Conservation (phyloP, 2,329 filamentous ascomycete species). For the Beauveria sp. region DNA sequence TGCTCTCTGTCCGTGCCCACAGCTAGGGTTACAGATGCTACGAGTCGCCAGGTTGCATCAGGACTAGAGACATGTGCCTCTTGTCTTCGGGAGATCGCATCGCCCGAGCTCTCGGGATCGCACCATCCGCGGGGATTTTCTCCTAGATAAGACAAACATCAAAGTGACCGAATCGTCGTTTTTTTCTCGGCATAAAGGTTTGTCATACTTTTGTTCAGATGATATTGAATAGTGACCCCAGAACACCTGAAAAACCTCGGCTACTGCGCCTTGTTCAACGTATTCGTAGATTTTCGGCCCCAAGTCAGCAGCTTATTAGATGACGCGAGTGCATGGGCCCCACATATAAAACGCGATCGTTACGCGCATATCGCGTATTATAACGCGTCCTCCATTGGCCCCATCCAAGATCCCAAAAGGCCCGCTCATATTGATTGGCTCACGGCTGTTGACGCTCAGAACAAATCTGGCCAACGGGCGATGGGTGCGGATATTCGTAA, state of each 20-base stretch:
- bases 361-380: slow-evolving; percentile 7
- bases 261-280: background rate
- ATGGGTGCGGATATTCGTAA: background rate
- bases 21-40: slow-evolving; percentile 4
- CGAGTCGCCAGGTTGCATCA: background rate
- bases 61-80: slow-evolving; percentile 6
- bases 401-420: background rate
- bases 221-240: background rate
- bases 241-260: background rate
- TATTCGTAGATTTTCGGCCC: background rate
- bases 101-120: background rate
- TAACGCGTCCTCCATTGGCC: background rate
- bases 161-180: background rate
- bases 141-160: background rate
- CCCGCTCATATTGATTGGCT: background rate
- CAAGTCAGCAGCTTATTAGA: background rate
- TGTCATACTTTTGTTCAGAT: no score
- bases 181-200: background rate
- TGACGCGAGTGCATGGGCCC: background rate
- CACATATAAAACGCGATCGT: slow-evolving; percentile 5
- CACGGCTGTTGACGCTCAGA: background rate
- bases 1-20: slow-evolving; percentile 3
- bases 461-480: background rate
- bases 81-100: background rate
- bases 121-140: background rate